These are phyloP conservation scores for Erodium texanum DNA, from an alignment of 441 rosid genomes.

Conservation along the genomic window DNA sequence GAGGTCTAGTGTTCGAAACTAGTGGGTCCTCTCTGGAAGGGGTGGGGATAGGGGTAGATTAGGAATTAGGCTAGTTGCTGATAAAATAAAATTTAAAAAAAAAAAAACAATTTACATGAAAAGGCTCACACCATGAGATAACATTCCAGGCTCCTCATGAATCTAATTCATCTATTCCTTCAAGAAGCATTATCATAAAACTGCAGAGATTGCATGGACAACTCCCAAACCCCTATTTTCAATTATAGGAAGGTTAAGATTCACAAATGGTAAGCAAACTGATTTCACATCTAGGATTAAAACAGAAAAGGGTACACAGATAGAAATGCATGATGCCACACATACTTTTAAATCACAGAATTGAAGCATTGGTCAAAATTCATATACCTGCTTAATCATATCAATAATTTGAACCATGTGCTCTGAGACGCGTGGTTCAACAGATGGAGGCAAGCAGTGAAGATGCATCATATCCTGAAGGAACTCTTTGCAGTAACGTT, in stretches of 20 bases:
- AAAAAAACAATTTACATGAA: background rate
- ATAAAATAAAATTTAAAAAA: no score
- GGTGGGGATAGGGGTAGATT: no score
- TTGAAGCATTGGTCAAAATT: background rate
- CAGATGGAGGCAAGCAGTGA: slow-evolving; percentile 73
- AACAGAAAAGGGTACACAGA: background rate
- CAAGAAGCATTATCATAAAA: background rate
- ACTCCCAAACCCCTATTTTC: background rate
- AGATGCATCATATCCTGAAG: slow-evolving; percentile 58
- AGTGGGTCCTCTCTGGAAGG: no score
- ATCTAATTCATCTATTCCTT: background rate
- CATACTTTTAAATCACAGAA: background rate
- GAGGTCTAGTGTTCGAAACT: no score
- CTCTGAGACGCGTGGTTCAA: slow-evolving; percentile 70
- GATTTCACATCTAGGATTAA: background rate
- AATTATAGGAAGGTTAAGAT: background rate
- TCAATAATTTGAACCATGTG: slow-evolving; percentile 70
- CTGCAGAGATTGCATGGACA: slow-evolving; percentile 1
- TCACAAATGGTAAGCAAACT: background rate
- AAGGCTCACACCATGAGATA: background rate
- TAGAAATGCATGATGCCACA: background rate
- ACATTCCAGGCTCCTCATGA: background rate
- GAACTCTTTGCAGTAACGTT: slow-evolving; percentile 62
- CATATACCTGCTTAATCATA: slow-evolving; percentile 56
- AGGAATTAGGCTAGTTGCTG: no score